phyloP scores from a whole-genome alignment of 768 basidiomycete species.

The Lanmaoa pseudosensibilis region DNA sequence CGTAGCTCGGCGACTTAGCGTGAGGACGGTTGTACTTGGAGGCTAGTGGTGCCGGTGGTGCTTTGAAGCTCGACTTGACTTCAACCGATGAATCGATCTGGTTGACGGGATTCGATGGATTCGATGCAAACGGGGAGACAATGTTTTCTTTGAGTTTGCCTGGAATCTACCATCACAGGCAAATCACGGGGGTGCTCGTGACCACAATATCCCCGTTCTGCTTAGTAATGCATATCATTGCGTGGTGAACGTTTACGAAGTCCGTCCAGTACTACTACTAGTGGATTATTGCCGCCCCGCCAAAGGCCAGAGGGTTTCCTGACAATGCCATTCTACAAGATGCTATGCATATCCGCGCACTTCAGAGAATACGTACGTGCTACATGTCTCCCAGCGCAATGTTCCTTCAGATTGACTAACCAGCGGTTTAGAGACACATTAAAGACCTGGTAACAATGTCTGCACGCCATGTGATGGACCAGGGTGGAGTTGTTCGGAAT shows the following conservation, averaged over 20 bases:
- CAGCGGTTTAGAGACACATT: constrained; percentile 57
- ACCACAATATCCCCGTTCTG: background rate
- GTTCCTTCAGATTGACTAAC: background rate
- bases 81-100: background rate
- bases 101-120: too few species aligned
- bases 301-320: background rate
- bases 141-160: background rate
- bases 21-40: background rate
- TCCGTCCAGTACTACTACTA: background rate
- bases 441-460: constrained; percentile 71
- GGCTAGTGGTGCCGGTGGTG: too few species aligned
- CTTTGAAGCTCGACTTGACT: background rate
- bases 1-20: background rate
- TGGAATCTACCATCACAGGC: background rate
- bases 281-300: background rate
- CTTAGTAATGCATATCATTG: constrained; percentile 17
- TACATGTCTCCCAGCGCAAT: background rate
- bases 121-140: background rate
- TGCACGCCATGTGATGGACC: constrained; percentile 67
- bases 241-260: background rate
- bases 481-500: constrained; percentile 80
- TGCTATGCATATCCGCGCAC: constrained; percentile 81
- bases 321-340: constrained; percentile 83
- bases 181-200: background rate
- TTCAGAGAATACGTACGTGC: constrained; percentile 66